Percentiles rank a stretch among this genome's conserved stretches.
These are phyloP conservation scores for Chenopodium berlandieri DNA, from an alignment of 148 eudicot species.

Conservation along the genomic window DNA sequence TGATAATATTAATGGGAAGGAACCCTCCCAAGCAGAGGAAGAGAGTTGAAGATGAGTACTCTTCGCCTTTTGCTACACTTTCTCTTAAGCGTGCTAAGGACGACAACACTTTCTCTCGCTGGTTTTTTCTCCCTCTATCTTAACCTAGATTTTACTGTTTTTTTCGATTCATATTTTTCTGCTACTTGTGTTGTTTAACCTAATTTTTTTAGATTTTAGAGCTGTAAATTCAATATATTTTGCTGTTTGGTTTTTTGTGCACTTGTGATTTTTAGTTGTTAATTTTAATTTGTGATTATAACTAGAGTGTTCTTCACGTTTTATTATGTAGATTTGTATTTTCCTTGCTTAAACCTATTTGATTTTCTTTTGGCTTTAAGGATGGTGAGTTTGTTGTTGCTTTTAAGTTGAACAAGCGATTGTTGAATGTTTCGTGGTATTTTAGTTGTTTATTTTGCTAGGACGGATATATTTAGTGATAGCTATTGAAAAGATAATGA, in stretches of 20 bases:
- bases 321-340: not conserved
- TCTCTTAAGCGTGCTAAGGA: constrained; percentile 62
- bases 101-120: constrained; percentile 69
- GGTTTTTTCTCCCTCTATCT: constrained; percentile 28
- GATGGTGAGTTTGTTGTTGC: not conserved
- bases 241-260: too few relatives aligned
- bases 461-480: too few relatives aligned
- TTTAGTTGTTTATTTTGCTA: too few relatives aligned
- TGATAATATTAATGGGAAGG: constrained; percentile 1
- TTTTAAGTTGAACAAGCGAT: not conserved
- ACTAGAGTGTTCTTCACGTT: too few relatives aligned
- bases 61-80: constrained; percentile 31
- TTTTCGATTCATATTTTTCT: not conserved
- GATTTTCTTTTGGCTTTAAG: not conserved
- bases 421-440: not conserved
- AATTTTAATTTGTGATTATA: too few relatives aligned
- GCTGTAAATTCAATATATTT: too few relatives aligned
- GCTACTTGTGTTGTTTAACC: not conserved
- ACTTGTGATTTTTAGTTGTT: too few relatives aligned
- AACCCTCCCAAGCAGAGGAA: constrained; percentile 45
- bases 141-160: not conserved
- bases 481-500: too few relatives aligned
- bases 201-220: not conserved
- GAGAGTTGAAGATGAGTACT: constrained; percentile 61
- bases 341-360: not conserved